Evolutionary conservation across 371 early-diverging fungal genomes (phyloP).

Genomic region (Umbelopsis sp.): DNA sequence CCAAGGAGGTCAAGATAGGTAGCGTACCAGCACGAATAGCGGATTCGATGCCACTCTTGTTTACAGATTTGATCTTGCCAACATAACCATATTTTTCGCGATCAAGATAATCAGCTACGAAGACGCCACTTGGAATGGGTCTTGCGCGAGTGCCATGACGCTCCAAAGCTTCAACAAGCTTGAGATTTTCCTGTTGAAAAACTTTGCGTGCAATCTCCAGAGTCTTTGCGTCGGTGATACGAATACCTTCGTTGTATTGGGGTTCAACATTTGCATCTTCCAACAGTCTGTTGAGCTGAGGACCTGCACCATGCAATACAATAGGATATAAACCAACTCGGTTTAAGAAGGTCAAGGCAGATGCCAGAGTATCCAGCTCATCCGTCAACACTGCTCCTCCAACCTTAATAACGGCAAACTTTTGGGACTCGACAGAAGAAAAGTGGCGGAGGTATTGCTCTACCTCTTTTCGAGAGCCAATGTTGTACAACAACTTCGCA

Average conservation of each 20-base stretch:
- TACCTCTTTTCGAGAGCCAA: constrained; percentile 96
- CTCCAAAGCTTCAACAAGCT: constrained; percentile 95
- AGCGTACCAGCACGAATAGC: constrained; percentile 91
- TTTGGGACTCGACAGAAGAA: constrained; percentile 95
- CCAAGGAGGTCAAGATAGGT: constrained; percentile 93
- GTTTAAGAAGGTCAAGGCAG: constrained; percentile 92
- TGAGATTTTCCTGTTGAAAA: constrained; percentile 92
- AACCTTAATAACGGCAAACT: constrained; percentile 98
- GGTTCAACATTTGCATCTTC: constrained; percentile 89
- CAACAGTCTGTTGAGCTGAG: constrained; percentile 89
- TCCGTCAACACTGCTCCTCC: constrained; percentile 97
- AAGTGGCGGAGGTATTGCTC: constrained; percentile 97
- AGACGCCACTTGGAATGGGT: constrained; percentile 94
- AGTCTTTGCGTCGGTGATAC: constrained; percentile 91
- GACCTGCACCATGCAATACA: constrained; percentile 97
- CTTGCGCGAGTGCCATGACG: constrained; percentile 91
- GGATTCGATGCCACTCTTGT: constrained; percentile 90
- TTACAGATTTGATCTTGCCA: constrained; percentile 87
- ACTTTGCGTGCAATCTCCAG: constrained; percentile 90
- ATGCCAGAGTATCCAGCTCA: constrained; percentile 92
- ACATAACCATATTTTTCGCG: constrained; percentile 91
- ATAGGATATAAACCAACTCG: constrained; percentile 97
- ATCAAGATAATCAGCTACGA: constrained; percentile 93
- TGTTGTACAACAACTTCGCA: constrained; percentile 95
- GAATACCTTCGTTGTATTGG: constrained; percentile 94